phyloP scores from a whole-genome alignment of 345 rosid genomes.

The Lumnitzera littorea region DNA sequence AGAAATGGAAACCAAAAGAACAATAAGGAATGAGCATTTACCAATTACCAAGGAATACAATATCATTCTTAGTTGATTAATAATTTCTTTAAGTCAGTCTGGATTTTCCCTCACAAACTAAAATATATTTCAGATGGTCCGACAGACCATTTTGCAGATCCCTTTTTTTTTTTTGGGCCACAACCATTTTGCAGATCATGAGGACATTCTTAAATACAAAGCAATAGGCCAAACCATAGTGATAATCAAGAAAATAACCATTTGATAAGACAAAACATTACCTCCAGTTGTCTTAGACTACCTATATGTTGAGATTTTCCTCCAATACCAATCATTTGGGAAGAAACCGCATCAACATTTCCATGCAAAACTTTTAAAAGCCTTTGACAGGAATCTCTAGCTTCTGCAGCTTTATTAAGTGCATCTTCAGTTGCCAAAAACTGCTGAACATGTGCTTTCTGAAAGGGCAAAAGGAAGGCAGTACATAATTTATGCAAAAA shows the following conservation, averaged over 20 bases:
- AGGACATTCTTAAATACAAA: too few species aligned
- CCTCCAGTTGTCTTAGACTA: constrained; percentile 80
- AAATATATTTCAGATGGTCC: too few species aligned
- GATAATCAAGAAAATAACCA: neutral
- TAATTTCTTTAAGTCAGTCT: too few species aligned
- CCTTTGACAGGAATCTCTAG: constrained; percentile 63
- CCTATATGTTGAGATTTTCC: constrained; percentile 58
- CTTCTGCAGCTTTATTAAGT: constrained; percentile 80
- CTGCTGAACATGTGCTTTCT: constrained; percentile 97
- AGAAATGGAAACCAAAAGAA: too few species aligned
- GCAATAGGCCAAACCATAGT: neutral
- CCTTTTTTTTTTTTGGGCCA: too few species aligned
- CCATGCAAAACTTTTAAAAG: constrained; percentile 70
- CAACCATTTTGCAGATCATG: too few species aligned
- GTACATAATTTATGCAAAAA: too few species aligned
- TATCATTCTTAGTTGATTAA: too few species aligned
- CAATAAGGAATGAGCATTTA: too few species aligned
- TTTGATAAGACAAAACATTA: constrained; percentile 13
- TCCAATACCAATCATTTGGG: constrained; percentile 40
- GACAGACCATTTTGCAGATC: too few species aligned
- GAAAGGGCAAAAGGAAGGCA: neutral
- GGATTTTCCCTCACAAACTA: too few species aligned
- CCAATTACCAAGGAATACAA: too few species aligned
- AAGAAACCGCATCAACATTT: constrained; percentile 46
- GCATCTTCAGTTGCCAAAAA: constrained; percentile 95